phyloP scores from a whole-genome alignment of 2,329 filamentous ascomycete species.

The Lecanosticta acicola region DNA sequence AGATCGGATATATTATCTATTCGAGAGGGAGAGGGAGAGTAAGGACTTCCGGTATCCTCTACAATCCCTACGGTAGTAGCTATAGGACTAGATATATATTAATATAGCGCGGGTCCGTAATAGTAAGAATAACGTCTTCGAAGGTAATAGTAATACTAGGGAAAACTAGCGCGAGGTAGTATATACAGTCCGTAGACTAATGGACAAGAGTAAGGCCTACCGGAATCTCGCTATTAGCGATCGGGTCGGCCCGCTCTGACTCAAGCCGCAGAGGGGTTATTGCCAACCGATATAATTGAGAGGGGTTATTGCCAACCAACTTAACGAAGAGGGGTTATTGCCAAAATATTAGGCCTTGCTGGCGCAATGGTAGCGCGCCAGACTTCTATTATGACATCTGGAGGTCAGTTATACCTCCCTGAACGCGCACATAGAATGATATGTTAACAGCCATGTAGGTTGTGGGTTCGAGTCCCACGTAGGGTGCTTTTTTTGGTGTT shows the following conservation, averaged over 20 bases:
- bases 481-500: constrained; percentile 11
- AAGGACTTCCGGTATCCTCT: no score
- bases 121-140: no score
- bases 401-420: constrained; percentile 3
- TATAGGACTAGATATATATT: no score
- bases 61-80: no score
- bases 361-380: constrained; percentile 35
- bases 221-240: no score
- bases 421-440: background rate
- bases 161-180: no score
- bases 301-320: background rate
- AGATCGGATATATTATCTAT: no score
- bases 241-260: background rate
- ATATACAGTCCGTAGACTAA: no score
- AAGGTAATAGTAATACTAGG: no score
- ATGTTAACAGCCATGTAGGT: constrained; percentile 23
- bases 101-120: no score
- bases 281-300: background rate
- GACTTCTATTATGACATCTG: constrained; percentile 28
- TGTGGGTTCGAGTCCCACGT: constrained; percentile 30
- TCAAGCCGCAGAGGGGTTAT: background rate
- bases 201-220: no score
- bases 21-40: no score
- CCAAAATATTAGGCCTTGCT: constrained; percentile 15
- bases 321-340: background rate